phyloP scores from a whole-genome alignment of 139 green algal species.

The Chlorella sp. region DNA sequence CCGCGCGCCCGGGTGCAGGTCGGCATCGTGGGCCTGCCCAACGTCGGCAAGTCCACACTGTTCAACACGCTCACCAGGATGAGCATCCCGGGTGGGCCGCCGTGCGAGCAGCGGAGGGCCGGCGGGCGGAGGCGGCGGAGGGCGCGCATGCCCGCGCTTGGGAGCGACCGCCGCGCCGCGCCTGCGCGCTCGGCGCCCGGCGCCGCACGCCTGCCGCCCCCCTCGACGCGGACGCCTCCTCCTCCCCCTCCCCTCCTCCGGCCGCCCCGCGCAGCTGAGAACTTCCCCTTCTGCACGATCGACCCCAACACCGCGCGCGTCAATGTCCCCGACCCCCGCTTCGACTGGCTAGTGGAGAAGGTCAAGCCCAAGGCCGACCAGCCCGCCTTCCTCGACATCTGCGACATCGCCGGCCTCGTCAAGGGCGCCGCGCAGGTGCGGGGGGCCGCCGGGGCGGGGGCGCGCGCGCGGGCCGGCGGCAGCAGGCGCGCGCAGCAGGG shows the following conservation, averaged over 20 bases:
- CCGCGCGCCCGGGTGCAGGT: conserved; percentile 50
- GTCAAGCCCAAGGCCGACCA: conserved; percentile 43
- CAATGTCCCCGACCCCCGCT: conserved; percentile 96
- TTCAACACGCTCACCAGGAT: conserved; percentile 94
- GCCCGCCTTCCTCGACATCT: conserved; percentile 92
- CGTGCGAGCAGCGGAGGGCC: no score
- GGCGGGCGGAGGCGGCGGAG: no score
- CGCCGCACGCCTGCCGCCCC: no score
- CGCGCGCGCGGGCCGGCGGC: no score
- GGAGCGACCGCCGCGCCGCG: no score
- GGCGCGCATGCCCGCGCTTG: no score
- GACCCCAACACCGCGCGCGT: conserved; percentile 92
- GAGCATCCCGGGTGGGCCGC: conserved; percentile 80
- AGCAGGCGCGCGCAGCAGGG: no score
- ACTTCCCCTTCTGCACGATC: conserved; percentile 98
- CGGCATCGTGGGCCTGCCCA: conserved; percentile 95
- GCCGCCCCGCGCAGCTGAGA: no score
- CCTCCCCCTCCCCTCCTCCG: no score
- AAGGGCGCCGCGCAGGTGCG: conserved; percentile 65
- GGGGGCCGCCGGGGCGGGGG: no score
- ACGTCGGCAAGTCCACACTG: conserved; percentile 94
- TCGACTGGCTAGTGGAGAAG: conserved; percentile 82
- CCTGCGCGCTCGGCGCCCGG: no score
- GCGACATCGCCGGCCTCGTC: conserved; percentile 98
- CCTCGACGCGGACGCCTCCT: no score